phyloP scores from a whole-genome alignment of 1,139 yeast species.

The Arxiozyma slooffiae region DNA sequence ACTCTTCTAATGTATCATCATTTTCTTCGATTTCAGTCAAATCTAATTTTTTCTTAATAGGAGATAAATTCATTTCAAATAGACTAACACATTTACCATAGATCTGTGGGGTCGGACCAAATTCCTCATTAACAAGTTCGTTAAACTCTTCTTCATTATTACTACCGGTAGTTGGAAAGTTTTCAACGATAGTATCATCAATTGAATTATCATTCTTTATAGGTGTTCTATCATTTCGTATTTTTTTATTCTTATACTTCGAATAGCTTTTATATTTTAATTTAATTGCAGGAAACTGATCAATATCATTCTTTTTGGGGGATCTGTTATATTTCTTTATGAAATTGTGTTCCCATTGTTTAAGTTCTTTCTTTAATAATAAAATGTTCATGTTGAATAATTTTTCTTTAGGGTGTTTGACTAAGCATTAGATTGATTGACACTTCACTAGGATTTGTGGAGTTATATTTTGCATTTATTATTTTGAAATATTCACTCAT shows the following conservation, averaged over 20 bases:
- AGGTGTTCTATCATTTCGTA: conserved; percentile 1
- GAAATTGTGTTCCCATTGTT: conserved; percentile 28
- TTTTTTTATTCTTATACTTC: conserved; percentile 13
- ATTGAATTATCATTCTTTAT: not conserved
- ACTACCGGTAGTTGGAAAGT: not conserved
- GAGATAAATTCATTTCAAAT: conserved; percentile 28
- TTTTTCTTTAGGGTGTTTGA: not conserved
- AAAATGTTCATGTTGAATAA: not conserved
- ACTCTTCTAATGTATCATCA: not conserved
- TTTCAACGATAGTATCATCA: not conserved
- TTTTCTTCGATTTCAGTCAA: conserved; percentile 1
- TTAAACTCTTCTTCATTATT: not conserved
- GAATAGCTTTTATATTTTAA: conserved; percentile 26
- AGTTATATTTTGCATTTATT: too few species aligned
- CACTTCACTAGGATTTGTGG: too few species aligned
- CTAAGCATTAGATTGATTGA: too few species aligned
- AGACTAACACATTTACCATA: conserved; percentile 29
- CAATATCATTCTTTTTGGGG: conserved; percentile 26
- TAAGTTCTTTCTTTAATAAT: conserved; percentile 15
- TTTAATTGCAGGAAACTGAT: conserved; percentile 20
- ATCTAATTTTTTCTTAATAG: conserved; percentile 14
- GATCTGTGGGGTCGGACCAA: conserved; percentile 32
- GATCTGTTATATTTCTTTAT: conserved; percentile 18
- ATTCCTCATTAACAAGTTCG: not conserved
- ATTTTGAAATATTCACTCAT: too few species aligned